Base-by-base conservation (phyloP, 768 basidiomycete species). In the Hygrocybe punicea region DNA sequence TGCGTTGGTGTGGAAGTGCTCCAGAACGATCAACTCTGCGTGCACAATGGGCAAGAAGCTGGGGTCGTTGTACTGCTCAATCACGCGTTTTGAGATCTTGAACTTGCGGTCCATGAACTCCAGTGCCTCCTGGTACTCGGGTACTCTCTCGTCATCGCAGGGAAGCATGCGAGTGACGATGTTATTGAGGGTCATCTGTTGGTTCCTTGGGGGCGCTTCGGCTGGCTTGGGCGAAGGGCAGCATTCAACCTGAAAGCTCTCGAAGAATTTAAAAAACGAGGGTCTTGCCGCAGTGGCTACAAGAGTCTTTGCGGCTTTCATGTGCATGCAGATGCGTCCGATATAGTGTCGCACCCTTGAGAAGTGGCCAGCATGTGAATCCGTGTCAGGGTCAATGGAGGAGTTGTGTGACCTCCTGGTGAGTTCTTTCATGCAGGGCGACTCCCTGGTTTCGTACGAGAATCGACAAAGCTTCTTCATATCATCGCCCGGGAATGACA, bases 261-360 rank as follows among this genome's bases (percentile, higher is more conserved):
- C 47, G 19, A 49, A 49, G 6, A 49, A 25, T 49, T 6, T 25
- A 17, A 24, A 25, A 49, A 49, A 49, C 16, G n/a, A n/a, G 21
- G 42, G 42, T 10, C 47, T 19, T 29, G n/a, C 47, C 19, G 47
- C 47, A 14, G 47, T 24, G 24, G 47, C 47, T 6, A 49, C 47
- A n/a, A 49, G 47, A 4, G 47, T 49, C 47, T 29, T 49, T 29
- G 47, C 47, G 7, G 47, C 47, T 29, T 49, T 49, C 47, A 49
- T 49, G 24, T 49, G 47, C 17, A 17, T 29, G n/a, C 47, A n/a
- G 47, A 49, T 16, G 47, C 47, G 47, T 14, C 47, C 47, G n/a
- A 49, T 49, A 14, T 49, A 49, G 47, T 49, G 47, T 49, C 47
- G 47, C 47, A 49, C 47, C 4, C 24, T 17, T 49, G 47, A 21